Percentiles rank a stretch among this genome's conserved stretches.
Conservation (phyloP, 148 eudicot genomes). For the Amaranthus hypochondriacus region DNA sequence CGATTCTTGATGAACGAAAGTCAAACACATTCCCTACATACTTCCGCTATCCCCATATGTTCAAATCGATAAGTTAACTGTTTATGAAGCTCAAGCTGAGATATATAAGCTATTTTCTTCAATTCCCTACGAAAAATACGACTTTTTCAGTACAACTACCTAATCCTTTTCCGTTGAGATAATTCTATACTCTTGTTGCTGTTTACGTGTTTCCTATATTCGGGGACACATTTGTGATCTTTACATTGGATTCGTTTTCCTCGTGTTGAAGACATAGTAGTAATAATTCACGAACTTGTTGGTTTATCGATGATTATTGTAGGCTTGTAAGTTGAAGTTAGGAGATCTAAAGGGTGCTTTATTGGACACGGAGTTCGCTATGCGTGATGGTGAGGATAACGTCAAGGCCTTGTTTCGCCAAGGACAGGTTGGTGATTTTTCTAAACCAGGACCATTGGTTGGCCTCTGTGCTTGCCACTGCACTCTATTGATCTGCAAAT, state of each 20-base stretch:
- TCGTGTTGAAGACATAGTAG: background rate
- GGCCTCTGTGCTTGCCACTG: background rate
- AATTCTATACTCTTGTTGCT: background rate
- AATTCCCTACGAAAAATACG: background rate
- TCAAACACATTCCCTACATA: background rate
- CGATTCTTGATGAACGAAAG: background rate
- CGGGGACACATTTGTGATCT: background rate
- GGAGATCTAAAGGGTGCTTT: constrained; percentile 81
- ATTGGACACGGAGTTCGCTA: constrained; percentile 79
- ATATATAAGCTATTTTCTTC: background rate
- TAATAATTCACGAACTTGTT: constrained; percentile 1
- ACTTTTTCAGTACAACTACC: background rate
- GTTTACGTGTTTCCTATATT: background rate
- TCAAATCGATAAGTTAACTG: background rate
- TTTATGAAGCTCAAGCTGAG: background rate
- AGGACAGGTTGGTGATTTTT: constrained; percentile 66
- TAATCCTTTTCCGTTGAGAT: background rate
- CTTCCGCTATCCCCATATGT: background rate
- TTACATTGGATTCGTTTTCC: background rate
- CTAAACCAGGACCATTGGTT: background rate
- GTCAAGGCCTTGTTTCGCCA: constrained; percentile 86
- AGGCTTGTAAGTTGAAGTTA: constrained; percentile 84
- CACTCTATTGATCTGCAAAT: background rate
- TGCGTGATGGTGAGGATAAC: constrained; percentile 74
- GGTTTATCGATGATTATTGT: constrained; percentile 2